These are phyloP conservation scores for Bruguiera parviflora DNA, from an alignment of 345 rosid genomes.

Conservation along the genomic window DNA sequence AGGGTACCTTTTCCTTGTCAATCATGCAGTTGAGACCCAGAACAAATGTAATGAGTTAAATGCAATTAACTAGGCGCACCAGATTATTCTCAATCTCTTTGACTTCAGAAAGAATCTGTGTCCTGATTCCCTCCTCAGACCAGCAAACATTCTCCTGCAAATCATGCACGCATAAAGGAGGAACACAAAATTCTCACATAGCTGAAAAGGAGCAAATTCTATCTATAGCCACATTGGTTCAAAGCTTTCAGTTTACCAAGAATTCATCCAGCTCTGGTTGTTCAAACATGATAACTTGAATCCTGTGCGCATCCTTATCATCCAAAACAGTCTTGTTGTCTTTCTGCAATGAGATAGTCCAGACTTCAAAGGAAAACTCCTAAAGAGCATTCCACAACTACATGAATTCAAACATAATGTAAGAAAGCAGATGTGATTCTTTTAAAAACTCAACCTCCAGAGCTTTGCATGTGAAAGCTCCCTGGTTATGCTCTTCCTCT, in stretches of 20 bases:
- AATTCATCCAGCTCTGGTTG: conserved; percentile 50
- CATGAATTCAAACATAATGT: conserved; percentile 4
- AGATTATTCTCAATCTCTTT: conserved; percentile 34
- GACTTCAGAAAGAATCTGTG: conserved; percentile 38
- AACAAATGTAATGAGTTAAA: too few species aligned
- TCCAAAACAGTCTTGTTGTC: conserved; percentile 25
- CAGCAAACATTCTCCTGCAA: conserved; percentile 42
- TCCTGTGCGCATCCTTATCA: conserved; percentile 21
- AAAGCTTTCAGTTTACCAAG: conserved; percentile 40
- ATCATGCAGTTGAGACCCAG: too few species aligned
- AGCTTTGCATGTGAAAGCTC: conserved; percentile 20
- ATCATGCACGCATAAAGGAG: neutral
- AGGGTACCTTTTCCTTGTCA: neutral
- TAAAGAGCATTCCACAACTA: conserved; percentile 2
- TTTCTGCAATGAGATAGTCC: conserved; percentile 35
- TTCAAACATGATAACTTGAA: conserved; percentile 48
- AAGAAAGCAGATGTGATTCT: conserved; percentile 3
- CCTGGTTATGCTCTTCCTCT: conserved; percentile 20
- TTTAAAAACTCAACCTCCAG: conserved; percentile 28
- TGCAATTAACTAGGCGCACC: conserved; percentile 30
- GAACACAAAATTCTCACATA: neutral
- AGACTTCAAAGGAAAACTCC: neutral
- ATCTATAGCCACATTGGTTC: neutral
- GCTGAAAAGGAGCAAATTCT: neutral
- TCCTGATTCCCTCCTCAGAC: conserved; percentile 31